Base-by-base conservation (phyloP, 352 stramenopile species). In the Pythium sukuiense region DNA sequence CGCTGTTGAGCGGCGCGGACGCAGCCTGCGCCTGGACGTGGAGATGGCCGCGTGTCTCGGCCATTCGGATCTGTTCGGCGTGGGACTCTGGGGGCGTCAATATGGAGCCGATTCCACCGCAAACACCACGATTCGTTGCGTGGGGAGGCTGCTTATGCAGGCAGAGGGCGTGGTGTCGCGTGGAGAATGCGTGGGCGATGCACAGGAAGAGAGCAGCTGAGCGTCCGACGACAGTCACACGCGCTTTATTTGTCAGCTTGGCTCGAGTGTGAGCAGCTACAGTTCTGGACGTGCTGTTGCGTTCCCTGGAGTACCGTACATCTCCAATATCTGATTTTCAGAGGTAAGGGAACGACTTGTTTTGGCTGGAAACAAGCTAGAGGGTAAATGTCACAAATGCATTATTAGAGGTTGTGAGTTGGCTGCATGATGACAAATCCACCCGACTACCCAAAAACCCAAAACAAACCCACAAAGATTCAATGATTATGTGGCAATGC, bases 391-490 rank as follows among this genome's bases (percentile, higher is more conserved):
- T 9, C 4, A 6, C 30, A 49, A 59, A 48, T 45, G 18, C 6
- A 27, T 24, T 55, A 29, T 16, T 9, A 30, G 32, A 57, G 50
- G 48, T 57, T 6, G 6, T 57, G 9, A 18, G 59, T 2, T 37
- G 59, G 26, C 5, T n/a, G 12, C n/a, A n/a, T 65, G 60, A 60
- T 66, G 49, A 66, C 59, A 49, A 52, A 41, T 54, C 59, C 27
- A 65, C 60, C 60, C 60, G 55, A 60, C 30, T 3, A 60, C 60
- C 60, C 60, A 65, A 56, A 37, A 8, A 56, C 57, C 57, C 59
- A 50, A 32, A 24, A 30, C 24, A 57, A 49, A 6, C 14, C 41
- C 3, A 49, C 41, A 16, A 49, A 49, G n/a, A 49, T 49, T 49
- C 41, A 49, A 49, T 24, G 41, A 49, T 49, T 49, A 16, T 26